These are phyloP conservation scores for Stemphylium lycopersici DNA, from an alignment of 2,329 filamentous ascomycete genomes.

Conservation along the genomic window DNA sequence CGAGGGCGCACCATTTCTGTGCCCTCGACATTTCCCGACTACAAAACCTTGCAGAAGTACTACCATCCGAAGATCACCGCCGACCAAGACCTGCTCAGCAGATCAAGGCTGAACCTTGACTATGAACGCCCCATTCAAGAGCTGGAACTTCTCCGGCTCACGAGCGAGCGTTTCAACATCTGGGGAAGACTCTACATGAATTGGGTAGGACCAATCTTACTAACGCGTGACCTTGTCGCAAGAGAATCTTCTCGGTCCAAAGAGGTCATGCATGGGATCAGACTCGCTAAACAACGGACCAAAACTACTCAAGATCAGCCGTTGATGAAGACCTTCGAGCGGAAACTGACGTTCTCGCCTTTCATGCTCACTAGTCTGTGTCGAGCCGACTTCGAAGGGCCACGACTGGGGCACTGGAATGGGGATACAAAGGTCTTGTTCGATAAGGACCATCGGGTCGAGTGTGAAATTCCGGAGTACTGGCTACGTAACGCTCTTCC, in stretches of 20 bases:
- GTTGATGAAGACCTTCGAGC: conserved; percentile 19
- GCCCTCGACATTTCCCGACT: conserved; percentile 28
- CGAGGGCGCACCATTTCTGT: conserved; percentile 13
- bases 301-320: conserved; percentile 27
- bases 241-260: conserved; percentile 14
- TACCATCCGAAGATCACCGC: conserved; percentile 44
- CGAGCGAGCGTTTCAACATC: conserved; percentile 48
- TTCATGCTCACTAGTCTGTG: conserved; percentile 37
- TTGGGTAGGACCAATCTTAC: conserved; percentile 47
- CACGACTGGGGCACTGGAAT: conserved; percentile 35
- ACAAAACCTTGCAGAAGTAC: conserved; percentile 46
- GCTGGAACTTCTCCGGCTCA: conserved; percentile 40
- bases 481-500: conserved; percentile 42
- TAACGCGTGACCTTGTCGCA: conserved; percentile 32
- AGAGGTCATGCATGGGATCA: conserved; percentile 35
- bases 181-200: conserved; percentile 47
- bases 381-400: conserved; percentile 36
- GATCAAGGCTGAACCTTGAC: conserved; percentile 35
- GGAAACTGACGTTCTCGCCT: conserved; percentile 48
- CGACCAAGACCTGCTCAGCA: conserved; percentile 35
- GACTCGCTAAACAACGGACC: conserved; percentile 34
- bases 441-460: conserved; percentile 41
- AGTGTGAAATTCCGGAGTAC: conserved; percentile 46
- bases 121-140: conserved; percentile 44
- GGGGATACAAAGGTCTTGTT: conserved; percentile 26